These are phyloP conservation scores for Yamadazyma olivae DNA, from an alignment of 805 yeast genomes.

Conservation along the genomic window DNA sequence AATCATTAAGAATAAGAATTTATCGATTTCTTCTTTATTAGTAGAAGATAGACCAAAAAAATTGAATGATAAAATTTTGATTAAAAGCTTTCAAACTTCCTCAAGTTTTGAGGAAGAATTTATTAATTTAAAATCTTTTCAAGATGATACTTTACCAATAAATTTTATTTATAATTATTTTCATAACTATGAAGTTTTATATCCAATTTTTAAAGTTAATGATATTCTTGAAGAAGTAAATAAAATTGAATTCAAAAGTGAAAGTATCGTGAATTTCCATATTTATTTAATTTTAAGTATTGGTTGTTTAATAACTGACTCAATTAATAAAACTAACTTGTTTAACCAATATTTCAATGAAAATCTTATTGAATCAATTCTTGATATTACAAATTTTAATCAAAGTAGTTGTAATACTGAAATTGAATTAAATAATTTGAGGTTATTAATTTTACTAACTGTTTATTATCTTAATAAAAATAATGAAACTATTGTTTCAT, in stretches of 20 bases:
- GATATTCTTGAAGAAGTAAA: slow-evolving; percentile 19
- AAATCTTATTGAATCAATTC: slow-evolving; percentile 27
- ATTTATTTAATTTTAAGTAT: slow-evolving; percentile 36
- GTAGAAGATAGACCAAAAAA: background rate
- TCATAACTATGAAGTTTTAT: slow-evolving; percentile 32
- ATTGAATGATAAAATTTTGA: slow-evolving; percentile 3
- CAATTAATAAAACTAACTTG: slow-evolving; percentile 16
- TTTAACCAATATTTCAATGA: slow-evolving; percentile 31
- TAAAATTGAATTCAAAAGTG: slow-evolving; percentile 28
- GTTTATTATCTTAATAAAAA: slow-evolving; percentile 28
- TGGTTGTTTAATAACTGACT: slow-evolving; percentile 36
- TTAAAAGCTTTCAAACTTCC: background rate
- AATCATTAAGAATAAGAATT: slow-evolving; percentile 3
- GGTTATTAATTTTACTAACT: slow-evolving; percentile 28
- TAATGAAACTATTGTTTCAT: slow-evolving; percentile 30
- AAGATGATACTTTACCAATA: slow-evolving; percentile 25
- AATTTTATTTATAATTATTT: slow-evolving; percentile 33
- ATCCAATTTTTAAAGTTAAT: slow-evolving; percentile 31
- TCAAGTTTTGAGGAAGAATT: slow-evolving; percentile 26
- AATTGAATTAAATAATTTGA: slow-evolving; percentile 22
- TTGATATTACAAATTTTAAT: slow-evolving; percentile 31
- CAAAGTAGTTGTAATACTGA: slow-evolving; percentile 18
- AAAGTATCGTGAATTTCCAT: slow-evolving; percentile 36
- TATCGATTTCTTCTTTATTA: slow-evolving; percentile 6
- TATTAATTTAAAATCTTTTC: slow-evolving; percentile 31